A percentile compares a stretch with the other conserved stretches of the same genome.
phyloP scores from a whole-genome alignment of 1,139 yeast genomes.

The Zygoascus sp. region DNA sequence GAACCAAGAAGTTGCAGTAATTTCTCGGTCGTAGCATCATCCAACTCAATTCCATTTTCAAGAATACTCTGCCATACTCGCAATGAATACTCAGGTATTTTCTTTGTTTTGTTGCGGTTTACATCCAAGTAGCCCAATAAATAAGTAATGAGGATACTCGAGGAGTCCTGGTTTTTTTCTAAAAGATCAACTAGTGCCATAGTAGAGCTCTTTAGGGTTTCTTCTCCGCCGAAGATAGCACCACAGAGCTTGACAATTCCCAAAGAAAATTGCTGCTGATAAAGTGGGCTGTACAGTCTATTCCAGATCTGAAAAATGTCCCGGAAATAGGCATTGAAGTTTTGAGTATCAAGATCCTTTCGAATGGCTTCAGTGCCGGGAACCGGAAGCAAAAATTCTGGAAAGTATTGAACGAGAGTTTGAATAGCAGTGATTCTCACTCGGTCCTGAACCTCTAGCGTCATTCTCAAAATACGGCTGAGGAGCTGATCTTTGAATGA shows the following conservation, averaged over 20 bases:
- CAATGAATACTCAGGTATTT: neutral
- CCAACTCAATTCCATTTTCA: conserved; percentile 1
- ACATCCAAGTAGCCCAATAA: neutral
- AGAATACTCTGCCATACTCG: conserved; percentile 6
- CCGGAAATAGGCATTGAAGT: conserved; percentile 16
- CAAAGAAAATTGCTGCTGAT: conserved; percentile 1
- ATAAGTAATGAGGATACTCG: neutral
- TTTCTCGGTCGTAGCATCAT: conserved; percentile 22
- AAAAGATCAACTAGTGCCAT: neutral
- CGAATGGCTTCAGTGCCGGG: conserved; percentile 9
- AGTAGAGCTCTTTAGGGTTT: neutral
- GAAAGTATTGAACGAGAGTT: conserved; percentile 21
- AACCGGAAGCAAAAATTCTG: neutral
- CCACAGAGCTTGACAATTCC: conserved; percentile 10
- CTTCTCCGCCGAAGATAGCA: conserved; percentile 1
- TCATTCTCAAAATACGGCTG: conserved; percentile 47
- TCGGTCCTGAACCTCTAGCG: conserved; percentile 49
- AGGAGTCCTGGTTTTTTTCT: neutral
- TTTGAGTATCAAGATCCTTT: conserved; percentile 13
- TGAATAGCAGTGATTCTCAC: conserved; percentile 34
- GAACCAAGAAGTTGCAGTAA: conserved; percentile 17
- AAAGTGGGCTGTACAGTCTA: neutral
- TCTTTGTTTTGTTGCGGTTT: neutral
- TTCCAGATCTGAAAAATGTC: conserved; percentile 4
- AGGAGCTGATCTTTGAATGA: conserved; percentile 23